These are phyloP conservation scores for Cucumis melo DNA, from an alignment of 306 rosid genomes.

Conservation along the genomic window DNA sequence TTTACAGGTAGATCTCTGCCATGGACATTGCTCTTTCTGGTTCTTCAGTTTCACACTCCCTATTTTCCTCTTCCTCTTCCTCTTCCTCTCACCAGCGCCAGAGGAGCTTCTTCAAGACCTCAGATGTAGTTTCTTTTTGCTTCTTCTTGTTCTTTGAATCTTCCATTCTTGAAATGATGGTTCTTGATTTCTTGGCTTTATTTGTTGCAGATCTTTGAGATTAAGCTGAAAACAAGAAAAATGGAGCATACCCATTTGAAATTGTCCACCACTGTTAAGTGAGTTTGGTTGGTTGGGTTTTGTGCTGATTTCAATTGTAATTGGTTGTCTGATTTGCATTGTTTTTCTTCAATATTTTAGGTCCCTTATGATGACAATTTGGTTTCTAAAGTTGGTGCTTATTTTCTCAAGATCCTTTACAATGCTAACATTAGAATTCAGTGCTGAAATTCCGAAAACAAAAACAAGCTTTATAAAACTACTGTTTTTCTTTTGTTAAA, in stretches of 20 bases:
- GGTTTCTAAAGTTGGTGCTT: background rate
- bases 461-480: too few species aligned
- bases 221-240: slow-evolving; percentile 21
- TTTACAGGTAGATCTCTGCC: slow-evolving; percentile 9
- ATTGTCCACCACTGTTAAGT: slow-evolving; percentile 29
- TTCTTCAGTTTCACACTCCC: slow-evolving; percentile 28
- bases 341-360: background rate
- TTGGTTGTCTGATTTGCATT: background rate
- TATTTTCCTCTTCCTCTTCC: slow-evolving; percentile 10
- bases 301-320: background rate
- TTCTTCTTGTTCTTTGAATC: background rate
- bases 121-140: slow-evolving; percentile 18
- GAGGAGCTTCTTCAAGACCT: slow-evolving; percentile 12
- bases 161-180: background rate
- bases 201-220: slow-evolving; percentile 39
- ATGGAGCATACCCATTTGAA: slow-evolving; percentile 30
- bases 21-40: slow-evolving; percentile 50
- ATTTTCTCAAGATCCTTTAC: too few species aligned
- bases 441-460: too few species aligned
- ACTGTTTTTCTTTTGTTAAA: too few species aligned
- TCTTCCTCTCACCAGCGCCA: slow-evolving; percentile 6
- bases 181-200: background rate
- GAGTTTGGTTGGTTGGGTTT: slow-evolving; percentile 3
- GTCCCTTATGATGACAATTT: background rate
- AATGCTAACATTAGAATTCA: too few species aligned